Base-by-base conservation (phyloP, 2,329 filamentous ascomycete species). In the Verticillium zaregamsianum region DNA sequence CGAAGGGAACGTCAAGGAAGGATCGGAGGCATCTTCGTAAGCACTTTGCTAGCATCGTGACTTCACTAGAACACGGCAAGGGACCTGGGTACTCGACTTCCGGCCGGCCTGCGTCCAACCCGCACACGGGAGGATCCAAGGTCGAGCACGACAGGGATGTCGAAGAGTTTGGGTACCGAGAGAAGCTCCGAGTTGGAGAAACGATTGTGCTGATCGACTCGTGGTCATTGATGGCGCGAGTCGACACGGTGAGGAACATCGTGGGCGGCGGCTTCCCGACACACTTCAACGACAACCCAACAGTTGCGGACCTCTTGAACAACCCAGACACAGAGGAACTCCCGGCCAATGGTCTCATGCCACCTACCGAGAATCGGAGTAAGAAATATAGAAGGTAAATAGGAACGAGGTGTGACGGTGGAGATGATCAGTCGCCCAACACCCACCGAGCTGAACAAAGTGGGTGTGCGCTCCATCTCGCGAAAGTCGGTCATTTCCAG, bases 61-160 rank as follows among this genome's bases (percentile, higher is more conserved):
- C 81, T 0, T 85, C 82, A 2, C 74, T 86, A 2, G 82, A 85
- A 68, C 77, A 78, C 3, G 80, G 82, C 49, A 81, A 82, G 49
- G 83, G 83, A 0, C 83, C 83, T 0, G 80, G 77, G 37, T 86
- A 84, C 67, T 84, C 82, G 7, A 82, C 79, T 1, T 80, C 82
- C 2, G 71, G 74, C 8, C 73, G 74, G 61, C 76, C 66, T 69
- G 73, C 69, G 39, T 75, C 61, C 45, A 79, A 80, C 61, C 77
- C 78, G 2, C 74, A 81, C 62, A 78, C 76, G 0, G 76, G 76
- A 23, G 73, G 76, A 4, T 72, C 71, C 3, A 77, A 76, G 62
- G 69, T 72, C 5, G 79, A 78, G 40, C 74, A 76, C 3, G 76
- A 80, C 37, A 77, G 78, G 9, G 74, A 77, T 3, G 72, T 59